Conservation (phyloP, 768 basidiomycete genomes). For the Trametes maxima region DNA sequence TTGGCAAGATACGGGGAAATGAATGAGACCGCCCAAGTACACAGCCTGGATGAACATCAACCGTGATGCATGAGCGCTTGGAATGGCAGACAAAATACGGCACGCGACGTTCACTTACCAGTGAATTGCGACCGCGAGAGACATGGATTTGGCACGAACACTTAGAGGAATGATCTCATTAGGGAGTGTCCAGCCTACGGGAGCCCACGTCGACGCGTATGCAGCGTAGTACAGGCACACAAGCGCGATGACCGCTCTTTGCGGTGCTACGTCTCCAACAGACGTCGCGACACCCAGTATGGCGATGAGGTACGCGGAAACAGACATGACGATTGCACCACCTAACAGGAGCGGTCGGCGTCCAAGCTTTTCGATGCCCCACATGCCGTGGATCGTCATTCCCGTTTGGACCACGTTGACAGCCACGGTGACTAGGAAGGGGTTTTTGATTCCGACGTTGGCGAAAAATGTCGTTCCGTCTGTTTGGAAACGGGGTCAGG, state of each 20-base stretch:
- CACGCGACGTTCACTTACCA: conserved; percentile 39
- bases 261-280: conserved; percentile 42
- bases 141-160: conserved; percentile 81
- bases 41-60: conserved; percentile 15
- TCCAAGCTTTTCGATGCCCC: conserved; percentile 77
- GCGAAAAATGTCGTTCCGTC: conserved; percentile 50
- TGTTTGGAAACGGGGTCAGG: not conserved
- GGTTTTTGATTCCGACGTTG: conserved; percentile 43
- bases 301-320: conserved; percentile 83
- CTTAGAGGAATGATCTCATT: conserved; percentile 83
- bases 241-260: conserved; percentile 61
- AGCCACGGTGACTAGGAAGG: conserved; percentile 60
- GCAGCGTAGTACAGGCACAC: conserved; percentile 49
- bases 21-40: conserved; percentile 46
- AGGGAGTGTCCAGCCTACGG: conserved; percentile 59
- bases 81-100: not conserved
- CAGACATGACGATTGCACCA: conserved; percentile 78
- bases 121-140: conserved; percentile 67
- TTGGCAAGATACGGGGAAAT: conserved; percentile 37
- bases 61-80: not conserved
- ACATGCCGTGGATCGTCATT: conserved; percentile 81
- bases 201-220: conserved; percentile 68
- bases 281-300: conserved; percentile 56
- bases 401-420: conserved; percentile 75
- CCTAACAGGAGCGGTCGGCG: conserved; percentile 77